Evolutionary conservation across 768 basidiomycete genomes (phyloP), one percentile per base, ranked within the genome.

Genomic region (Amylocystis lapponica): DNA sequence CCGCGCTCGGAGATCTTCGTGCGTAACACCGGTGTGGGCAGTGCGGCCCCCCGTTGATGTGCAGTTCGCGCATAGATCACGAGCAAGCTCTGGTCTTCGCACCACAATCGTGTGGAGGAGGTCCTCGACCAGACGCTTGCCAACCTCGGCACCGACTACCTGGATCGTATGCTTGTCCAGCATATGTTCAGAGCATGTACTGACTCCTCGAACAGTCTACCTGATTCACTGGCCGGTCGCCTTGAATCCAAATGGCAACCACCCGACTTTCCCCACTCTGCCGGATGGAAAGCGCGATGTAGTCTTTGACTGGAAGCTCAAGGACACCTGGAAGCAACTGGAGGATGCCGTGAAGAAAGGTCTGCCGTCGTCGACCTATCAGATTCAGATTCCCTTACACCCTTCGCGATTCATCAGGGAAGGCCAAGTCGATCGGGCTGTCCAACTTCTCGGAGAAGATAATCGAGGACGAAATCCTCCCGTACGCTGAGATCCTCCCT

Each of bases 161-260:
- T 94, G 20, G 91, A 94, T 47, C 68, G 85, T 82, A 55, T n/a
- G n/a, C n/a, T n/a, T n/a, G n/a, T n/a, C n/a, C n/a, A n/a, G n/a
- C n/a, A n/a, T n/a, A n/a, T n/a, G n/a, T n/a, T n/a, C n/a, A n/a
- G n/a, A n/a, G n/a, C 20, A 51, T 45, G 49, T 51, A 48, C 44
- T 49, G 22, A 36, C 43, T 31, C 53, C 17, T 30, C 5, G 14
- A n/a, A 4, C 39, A 69, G 74, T 86, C 43, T 84, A 82, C 54
- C 72, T 87, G 21, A 60, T 89, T 17, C 86, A 89, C 59, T 91
- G 88, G 87, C 90, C 89, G 1, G 64, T 90, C n/a, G 69, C 83
- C 23, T 56, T 85, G 53, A 85, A 84, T 55, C 75, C 79, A 10
- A 76, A 77, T 20, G 83, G 82, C 27, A 84, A 80, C 57, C 73